Conservation (phyloP, 2,329 filamentous ascomycete species). For the Nannizzia gypsea region DNA sequence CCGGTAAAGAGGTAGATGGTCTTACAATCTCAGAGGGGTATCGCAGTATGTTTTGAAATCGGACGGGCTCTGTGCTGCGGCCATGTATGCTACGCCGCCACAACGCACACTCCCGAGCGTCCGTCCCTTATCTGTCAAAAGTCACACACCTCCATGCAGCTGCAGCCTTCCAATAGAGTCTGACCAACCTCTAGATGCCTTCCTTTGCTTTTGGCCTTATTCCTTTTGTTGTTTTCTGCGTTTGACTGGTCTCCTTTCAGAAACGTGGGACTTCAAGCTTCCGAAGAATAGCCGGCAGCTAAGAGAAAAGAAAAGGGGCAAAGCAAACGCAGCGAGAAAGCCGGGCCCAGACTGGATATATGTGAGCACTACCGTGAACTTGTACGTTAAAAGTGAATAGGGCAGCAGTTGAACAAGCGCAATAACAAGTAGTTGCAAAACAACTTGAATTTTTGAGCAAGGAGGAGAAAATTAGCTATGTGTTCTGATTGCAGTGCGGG, state of each 20-base stretch:
- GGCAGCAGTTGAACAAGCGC: not conserved
- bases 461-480: too few species aligned
- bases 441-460: too few species aligned
- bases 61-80: not conserved
- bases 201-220: not conserved
- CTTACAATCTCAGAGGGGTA: not conserved
- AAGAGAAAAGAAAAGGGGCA: not conserved
- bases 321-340: not conserved
- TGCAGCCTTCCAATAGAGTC: not conserved
- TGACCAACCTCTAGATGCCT: not conserved
- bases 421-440: not conserved
- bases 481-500: slow-evolving; percentile 8
- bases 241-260: not conserved
- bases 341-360: not conserved
- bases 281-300: not conserved
- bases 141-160: not conserved
- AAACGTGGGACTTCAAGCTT: not conserved
- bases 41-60: not conserved
- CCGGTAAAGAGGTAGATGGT: not conserved
- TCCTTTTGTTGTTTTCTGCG: not conserved
- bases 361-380: not conserved
- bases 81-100: not conserved
- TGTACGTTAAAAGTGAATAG: not conserved
- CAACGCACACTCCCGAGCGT: not conserved
- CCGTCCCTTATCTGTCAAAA: not conserved